Percentiles rank a stretch among this genome's conserved stretches.
Conservation (phyloP, 1,284 basidiomycete species). For the Lignosus rhinocerotis region DNA sequence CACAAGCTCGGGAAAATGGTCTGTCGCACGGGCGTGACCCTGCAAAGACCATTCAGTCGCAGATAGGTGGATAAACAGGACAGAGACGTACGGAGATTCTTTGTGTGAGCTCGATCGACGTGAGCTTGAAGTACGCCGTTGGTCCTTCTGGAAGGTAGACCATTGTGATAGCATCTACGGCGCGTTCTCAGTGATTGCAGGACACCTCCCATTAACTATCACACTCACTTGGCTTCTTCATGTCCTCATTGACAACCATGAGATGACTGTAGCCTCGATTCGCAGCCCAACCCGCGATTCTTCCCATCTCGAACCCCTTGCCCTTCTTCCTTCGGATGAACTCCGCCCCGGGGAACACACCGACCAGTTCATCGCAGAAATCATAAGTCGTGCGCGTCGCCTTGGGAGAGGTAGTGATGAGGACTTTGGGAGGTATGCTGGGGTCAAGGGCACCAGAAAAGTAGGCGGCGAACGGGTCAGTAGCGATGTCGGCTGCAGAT, state of each 20-base stretch:
- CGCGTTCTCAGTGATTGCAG: constrained; percentile 3
- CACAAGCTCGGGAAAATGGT: constrained; percentile 94
- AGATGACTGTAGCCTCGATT: constrained; percentile 87
- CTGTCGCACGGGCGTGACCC: constrained; percentile 91
- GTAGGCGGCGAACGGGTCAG: constrained; percentile 73
- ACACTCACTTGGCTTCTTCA: constrained; percentile 85
- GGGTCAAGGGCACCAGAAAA: constrained; percentile 68
- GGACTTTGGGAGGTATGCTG: constrained; percentile 75
- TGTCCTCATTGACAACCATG: constrained; percentile 93
- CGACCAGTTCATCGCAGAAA: constrained; percentile 90
- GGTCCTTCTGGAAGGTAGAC: constrained; percentile 92
- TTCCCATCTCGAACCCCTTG: constrained; percentile 90
- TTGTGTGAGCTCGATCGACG: constrained; percentile 83
- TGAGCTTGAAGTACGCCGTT: constrained; percentile 95
- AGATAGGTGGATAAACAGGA: neutral
- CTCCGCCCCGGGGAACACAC: constrained; percentile 93
- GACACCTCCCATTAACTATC: neutral
- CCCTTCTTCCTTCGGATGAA: constrained; percentile 90
- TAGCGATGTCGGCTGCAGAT: constrained; percentile 64
- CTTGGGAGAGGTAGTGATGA: constrained; percentile 90
- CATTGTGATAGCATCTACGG: constrained; percentile 86
- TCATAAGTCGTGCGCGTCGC: constrained; percentile 83
- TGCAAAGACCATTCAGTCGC: constrained; percentile 31
- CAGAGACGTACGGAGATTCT: constrained; percentile 74
- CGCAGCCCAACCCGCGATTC: constrained; percentile 93